These are phyloP conservation scores for Arachnopeziza araneosa DNA, from an alignment of 2,329 filamentous ascomycete genomes.

Conservation along the genomic window DNA sequence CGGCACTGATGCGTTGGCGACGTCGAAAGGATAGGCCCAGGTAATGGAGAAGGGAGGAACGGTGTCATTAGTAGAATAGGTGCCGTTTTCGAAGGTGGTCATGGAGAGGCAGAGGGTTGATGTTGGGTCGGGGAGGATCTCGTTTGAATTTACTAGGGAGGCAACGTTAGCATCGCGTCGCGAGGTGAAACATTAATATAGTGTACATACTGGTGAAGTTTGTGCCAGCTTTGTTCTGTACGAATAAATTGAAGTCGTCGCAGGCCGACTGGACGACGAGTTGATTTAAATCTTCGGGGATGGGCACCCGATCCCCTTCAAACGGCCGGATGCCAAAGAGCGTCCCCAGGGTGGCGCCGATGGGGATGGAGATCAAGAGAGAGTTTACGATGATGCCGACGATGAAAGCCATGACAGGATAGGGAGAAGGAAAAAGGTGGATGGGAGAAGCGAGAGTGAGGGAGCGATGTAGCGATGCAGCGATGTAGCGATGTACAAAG, in stretches of 20 bases:
- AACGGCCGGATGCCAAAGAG: conserved; percentile 3
- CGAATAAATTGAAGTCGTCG: not conserved
- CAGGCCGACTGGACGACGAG: not conserved
- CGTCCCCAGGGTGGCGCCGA: conserved; percentile 10
- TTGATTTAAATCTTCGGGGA: not conserved
- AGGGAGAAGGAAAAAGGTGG: not conserved
- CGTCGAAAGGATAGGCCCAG: conserved; percentile 7
- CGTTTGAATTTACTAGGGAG: not conserved
- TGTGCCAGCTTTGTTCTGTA: not conserved
- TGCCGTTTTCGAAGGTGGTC: conserved; percentile 8
- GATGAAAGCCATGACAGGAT: conserved; percentile 2
- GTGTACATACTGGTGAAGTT: not conserved
- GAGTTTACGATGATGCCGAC: conserved; percentile 8
- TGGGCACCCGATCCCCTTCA: not conserved
- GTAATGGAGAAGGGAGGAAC: conserved; percentile 10
- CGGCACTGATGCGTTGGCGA: not conserved
- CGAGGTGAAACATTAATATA: not conserved
- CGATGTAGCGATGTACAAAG: not conserved
- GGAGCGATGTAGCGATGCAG: too few relatives aligned
- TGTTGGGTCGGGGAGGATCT: not conserved
- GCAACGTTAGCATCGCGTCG: not conserved
- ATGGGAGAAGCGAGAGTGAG: not conserved
- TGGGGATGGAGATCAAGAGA: conserved; percentile 6
- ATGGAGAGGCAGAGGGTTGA: not conserved
- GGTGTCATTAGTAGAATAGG: conserved; percentile 7